Percentiles rank a stretch among this genome's conserved stretches.
Evolutionary conservation across 176 grass and related monocot genomes (phyloP).

Genomic region (Pontederia crassipes): DNA sequence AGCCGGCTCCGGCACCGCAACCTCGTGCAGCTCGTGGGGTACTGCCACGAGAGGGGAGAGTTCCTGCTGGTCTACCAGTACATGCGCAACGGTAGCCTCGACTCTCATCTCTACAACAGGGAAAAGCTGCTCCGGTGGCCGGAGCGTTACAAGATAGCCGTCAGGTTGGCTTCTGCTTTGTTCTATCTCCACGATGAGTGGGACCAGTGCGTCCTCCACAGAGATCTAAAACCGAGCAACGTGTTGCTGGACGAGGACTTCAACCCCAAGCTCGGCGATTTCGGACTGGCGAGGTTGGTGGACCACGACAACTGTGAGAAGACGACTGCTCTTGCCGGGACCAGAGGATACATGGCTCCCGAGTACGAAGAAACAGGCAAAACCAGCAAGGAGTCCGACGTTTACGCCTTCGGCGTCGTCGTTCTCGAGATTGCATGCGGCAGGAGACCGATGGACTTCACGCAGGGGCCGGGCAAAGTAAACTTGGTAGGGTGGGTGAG

Average conservation of each 20-base stretch:
- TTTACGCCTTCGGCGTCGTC: slow-evolving; percentile 1
- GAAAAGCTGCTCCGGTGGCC: neutral
- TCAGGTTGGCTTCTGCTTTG: slow-evolving; percentile 1
- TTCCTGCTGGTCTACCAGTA: neutral
- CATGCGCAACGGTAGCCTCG: neutral
- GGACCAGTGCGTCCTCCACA: slow-evolving; percentile 3
- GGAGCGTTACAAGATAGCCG: neutral
- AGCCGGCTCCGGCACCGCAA: slow-evolving; percentile 4
- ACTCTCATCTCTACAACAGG: neutral
- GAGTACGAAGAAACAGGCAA: too few relatives aligned
- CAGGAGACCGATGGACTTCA: neutral
- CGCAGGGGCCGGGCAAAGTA: neutral
- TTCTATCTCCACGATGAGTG: slow-evolving; percentile 5
- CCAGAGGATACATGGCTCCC: too few relatives aligned
- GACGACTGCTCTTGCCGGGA: neutral
- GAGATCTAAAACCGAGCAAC: slow-evolving; percentile 7
- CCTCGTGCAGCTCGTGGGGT: slow-evolving; percentile 4
- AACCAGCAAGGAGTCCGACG: too few relatives aligned
- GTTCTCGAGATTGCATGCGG: neutral
- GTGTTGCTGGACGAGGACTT: neutral
- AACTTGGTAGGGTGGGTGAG: neutral
- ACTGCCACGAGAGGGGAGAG: neutral
- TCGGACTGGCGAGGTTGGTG: neutral
- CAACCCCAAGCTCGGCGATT: slow-evolving; percentile 7
- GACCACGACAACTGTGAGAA: neutral